phyloP scores from a whole-genome alignment of 176 grass and related monocot species.

The Carex scoparia region DNA sequence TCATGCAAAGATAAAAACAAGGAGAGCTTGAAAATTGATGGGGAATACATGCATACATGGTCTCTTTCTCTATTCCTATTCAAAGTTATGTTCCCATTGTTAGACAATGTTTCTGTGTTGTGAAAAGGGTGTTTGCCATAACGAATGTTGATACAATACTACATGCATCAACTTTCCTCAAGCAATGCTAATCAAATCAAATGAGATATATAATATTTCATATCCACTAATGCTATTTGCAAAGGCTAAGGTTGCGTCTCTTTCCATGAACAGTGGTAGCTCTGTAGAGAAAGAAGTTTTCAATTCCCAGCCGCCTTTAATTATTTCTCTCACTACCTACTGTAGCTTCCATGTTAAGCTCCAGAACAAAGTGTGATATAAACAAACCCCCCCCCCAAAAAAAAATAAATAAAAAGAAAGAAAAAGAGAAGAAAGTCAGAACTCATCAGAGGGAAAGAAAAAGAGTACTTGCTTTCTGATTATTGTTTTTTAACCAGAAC shows the following conservation, averaged over 20 bases:
- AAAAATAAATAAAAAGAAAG: not conserved
- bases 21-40: slow-evolving; percentile 17
- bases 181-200: slow-evolving; percentile 22
- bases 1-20: slow-evolving; percentile 11
- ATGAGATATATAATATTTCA: slow-evolving; percentile 6
- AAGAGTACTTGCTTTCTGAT: slow-evolving; percentile 23
- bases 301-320: slow-evolving; percentile 14
- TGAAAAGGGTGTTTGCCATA: slow-evolving; percentile 10
- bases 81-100: not conserved
- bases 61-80: slow-evolving; percentile 10
- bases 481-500: slow-evolving; percentile 14
- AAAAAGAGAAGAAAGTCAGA: slow-evolving; percentile 1
- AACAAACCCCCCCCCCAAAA: not conserved
- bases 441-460: slow-evolving; percentile 20
- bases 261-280: slow-evolving; percentile 32
- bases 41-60: not conserved
- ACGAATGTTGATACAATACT: slow-evolving; percentile 14
- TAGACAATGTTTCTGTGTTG: not conserved
- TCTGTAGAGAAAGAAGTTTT: not conserved
- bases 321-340: not conserved
- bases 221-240: slow-evolving; percentile 14
- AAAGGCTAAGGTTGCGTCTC: slow-evolving; percentile 61
- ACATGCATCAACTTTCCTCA: slow-evolving; percentile 34
- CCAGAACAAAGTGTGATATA: slow-evolving; percentile 10
- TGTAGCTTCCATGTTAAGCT: slow-evolving; percentile 27